These are phyloP conservation scores for Psidium friedrichsthalianum DNA, from an alignment of 345 rosid species.

Conservation along the genomic window DNA sequence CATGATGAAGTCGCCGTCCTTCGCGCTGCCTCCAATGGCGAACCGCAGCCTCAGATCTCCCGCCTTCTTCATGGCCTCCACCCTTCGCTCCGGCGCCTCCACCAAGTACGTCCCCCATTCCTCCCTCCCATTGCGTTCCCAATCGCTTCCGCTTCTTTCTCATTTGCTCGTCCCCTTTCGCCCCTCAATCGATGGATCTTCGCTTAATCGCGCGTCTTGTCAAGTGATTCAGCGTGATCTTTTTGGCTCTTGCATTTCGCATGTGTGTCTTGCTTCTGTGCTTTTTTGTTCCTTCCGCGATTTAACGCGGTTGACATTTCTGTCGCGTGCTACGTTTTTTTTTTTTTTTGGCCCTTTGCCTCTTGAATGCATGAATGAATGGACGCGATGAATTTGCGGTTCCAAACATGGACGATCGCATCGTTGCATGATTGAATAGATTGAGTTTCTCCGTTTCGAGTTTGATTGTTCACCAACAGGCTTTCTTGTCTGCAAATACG, in stretches of 20 bases:
- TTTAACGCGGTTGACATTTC: not conserved
- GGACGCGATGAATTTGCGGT: not conserved
- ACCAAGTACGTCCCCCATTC: not conserved
- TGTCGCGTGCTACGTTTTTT: not conserved
- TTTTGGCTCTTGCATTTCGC: not conserved
- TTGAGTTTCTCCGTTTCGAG: not conserved
- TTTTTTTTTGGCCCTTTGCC: too few species aligned
- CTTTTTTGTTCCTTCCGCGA: not conserved
- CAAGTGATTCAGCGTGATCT: not conserved
- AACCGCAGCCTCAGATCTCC: constrained; percentile 54
- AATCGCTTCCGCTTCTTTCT: not conserved
- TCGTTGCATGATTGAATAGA: not conserved
- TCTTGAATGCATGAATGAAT: not conserved
- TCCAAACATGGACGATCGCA: not conserved
- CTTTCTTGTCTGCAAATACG: not conserved
- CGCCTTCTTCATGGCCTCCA: constrained; percentile 59
- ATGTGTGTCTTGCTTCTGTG: not conserved
- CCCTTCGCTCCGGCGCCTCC: constrained; percentile 62
- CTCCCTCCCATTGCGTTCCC: too few species aligned
- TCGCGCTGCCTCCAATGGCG: constrained; percentile 47
- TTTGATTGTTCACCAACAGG: not conserved
- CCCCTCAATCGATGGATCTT: not conserved
- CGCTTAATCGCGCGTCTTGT: not conserved
- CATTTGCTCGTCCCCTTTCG: not conserved
- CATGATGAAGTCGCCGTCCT: constrained; percentile 35